These are phyloP conservation scores for Pyrenophora tritici-repentis DNA, from an alignment of 2,329 filamentous ascomycete species.

Conservation along the genomic window DNA sequence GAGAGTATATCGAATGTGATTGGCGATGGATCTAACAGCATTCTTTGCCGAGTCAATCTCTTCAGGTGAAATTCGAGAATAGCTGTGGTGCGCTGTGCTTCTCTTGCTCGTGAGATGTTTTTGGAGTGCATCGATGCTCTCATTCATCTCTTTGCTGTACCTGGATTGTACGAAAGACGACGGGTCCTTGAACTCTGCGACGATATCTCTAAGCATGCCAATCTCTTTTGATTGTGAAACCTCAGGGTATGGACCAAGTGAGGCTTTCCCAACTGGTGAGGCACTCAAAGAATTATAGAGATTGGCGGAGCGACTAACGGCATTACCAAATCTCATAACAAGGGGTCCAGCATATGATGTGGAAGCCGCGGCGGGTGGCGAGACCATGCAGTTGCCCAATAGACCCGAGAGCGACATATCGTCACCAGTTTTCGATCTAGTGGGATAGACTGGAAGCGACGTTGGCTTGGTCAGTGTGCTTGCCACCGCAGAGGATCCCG, in stretches of 20 bases:
- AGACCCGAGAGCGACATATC: slow-evolving; percentile 5
- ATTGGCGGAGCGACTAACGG: background rate
- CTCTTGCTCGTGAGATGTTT: slow-evolving; percentile 1
- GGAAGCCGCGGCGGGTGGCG: background rate
- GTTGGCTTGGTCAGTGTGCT: background rate
- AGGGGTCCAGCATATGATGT: background rate
- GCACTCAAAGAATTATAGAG: background rate
- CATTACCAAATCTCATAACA: background rate
- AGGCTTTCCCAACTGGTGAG: background rate
- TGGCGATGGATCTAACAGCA: slow-evolving; percentile 14
- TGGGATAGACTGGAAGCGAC: background rate
- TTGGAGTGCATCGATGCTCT: slow-evolving; percentile 43
- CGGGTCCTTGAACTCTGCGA: slow-evolving; percentile 26
- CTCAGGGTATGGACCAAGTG: background rate
- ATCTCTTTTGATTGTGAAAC: slow-evolving; percentile 2
- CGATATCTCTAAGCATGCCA: slow-evolving; percentile 18
- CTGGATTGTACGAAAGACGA: slow-evolving; percentile 41
- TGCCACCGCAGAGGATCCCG: background rate
- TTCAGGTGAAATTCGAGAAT: slow-evolving; percentile 4
- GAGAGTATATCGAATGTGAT: slow-evolving; percentile 13
- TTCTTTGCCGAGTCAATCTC: slow-evolving; percentile 23
- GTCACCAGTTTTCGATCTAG: slow-evolving; percentile 1
- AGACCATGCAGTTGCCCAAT: background rate
- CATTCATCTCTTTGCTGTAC: slow-evolving; percentile 48
- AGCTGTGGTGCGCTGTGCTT: background rate